Base-by-base conservation (phyloP, 83 land plant species). In the Thuja plicata region DNA sequence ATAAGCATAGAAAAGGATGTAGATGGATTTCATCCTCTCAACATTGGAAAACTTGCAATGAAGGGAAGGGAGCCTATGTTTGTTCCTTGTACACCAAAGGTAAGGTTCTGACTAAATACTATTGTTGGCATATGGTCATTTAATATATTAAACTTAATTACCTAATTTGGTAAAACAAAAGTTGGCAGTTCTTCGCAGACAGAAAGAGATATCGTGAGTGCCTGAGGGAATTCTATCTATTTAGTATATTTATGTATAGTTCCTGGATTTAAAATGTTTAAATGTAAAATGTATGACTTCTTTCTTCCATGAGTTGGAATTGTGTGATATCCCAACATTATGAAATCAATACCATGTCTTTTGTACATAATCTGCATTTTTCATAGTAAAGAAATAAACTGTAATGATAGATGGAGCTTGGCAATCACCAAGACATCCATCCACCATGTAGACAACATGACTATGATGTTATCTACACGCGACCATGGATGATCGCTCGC, bases 11-110 rank as follows among this genome's bases (percentile, higher is more conserved):
- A 97, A 90, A 97, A 97, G 89, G 99, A 97, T 90, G 98, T 97
- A 3, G 99, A 97, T 93, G 99, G 99, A 34, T 97, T 97, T 87
- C 99, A 97, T 91, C 99, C 99, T 78, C 88, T 96, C 50, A 97
- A 97, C 89, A 93, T 97, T 89, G 99, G 99, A 24, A 96, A 96
- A 87, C 96, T 97, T 79, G 93, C 96, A 52, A 97, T 97, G 99
- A 95, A 97, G 89, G 99, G 99, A 87, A 92, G 99, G 91, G 96
- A 97, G 34, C 99, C 99, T 41, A 45, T 95, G 35, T 97, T 94
- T 88, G 92, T 91, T n/a, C 99, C 98, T 41, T 97, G 99, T 90
- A 96, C 99, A 24, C 96, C 99, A 19, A 96, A 97, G 96, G 99
- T 95, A n/a, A 55, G 76, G 38, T 88, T 30, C 57, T 19, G 16